Percentiles rank a stretch among this genome's conserved stretches.
These are phyloP conservation scores for Corymbia citriodora DNA, from an alignment of 441 rosid genomes.

Conservation along the genomic window DNA sequence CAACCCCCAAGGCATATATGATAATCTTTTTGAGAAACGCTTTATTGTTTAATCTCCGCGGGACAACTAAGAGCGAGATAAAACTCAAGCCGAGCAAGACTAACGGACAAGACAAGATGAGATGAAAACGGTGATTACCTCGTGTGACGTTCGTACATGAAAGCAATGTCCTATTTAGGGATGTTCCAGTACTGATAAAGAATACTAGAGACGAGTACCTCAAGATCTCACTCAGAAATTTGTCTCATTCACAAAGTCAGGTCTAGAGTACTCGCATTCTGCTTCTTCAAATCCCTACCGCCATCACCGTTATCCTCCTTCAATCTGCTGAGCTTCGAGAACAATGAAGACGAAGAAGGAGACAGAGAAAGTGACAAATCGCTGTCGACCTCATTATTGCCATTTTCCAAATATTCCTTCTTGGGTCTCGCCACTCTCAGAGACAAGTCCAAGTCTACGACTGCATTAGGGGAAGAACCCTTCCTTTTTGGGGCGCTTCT, in stretches of 20 bases:
- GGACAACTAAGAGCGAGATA: background rate
- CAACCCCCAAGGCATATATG: background rate
- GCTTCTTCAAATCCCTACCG: conserved; percentile 13
- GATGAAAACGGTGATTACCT: background rate
- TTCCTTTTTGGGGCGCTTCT: conserved; percentile 32
- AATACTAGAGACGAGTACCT: conserved; percentile 43
- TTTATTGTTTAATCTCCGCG: background rate
- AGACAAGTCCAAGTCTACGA: conserved; percentile 67
- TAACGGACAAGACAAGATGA: background rate
- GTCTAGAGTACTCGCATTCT: conserved; percentile 59
- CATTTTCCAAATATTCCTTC: conserved; percentile 3
- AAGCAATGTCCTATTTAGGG: background rate
- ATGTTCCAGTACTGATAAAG: background rate
- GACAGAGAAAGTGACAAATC: conserved; percentile 64
- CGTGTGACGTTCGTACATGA: background rate
- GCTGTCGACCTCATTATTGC: conserved; percentile 11
- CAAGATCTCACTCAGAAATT: conserved; percentile 67
- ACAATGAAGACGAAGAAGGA: conserved; percentile 28
- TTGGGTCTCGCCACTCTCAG: conserved; percentile 32
- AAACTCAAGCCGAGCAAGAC: background rate
- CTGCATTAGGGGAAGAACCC: conserved; percentile 17
- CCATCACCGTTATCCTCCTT: conserved; percentile 25
- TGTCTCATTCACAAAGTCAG: conserved; percentile 79
- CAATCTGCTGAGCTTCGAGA: conserved; percentile 27
- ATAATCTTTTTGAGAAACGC: background rate